These are phyloP conservation scores for Penicillium sp. DNA, from an alignment of 2,329 filamentous ascomycete species.

Conservation along the genomic window DNA sequence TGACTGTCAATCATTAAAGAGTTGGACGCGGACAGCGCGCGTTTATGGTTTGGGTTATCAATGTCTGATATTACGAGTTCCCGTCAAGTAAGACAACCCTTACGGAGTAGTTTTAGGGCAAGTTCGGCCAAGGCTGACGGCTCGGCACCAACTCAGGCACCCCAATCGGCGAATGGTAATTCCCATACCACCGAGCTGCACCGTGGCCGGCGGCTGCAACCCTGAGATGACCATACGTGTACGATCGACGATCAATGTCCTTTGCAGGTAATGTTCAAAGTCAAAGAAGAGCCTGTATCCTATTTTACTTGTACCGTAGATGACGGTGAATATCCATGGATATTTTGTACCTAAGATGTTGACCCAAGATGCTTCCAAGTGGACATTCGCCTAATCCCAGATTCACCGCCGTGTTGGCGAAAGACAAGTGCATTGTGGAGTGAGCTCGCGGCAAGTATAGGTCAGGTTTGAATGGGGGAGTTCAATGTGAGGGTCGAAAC, in stretches of 20 bases:
- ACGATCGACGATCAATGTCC: neutral
- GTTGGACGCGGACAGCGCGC: slow-evolving; percentile 5
- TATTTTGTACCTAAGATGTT: neutral
- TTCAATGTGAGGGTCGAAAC: slow-evolving; percentile 3
- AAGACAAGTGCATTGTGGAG: neutral
- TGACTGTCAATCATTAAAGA: neutral
- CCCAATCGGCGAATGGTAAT: slow-evolving; percentile 2
- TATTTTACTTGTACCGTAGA: too few species aligned
- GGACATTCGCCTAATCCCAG: neutral
- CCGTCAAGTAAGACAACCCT: slow-evolving; percentile 2
- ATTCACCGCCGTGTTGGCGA: slow-evolving; percentile 10
- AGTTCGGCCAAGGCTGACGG: slow-evolving; percentile 10
- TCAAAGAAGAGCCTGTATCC: neutral
- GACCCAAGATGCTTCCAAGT: neutral
- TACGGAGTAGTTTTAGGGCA: slow-evolving; percentile 4
- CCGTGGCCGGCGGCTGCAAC: neutral
- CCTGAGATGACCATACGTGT: slow-evolving; percentile 3
- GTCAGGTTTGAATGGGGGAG: neutral
- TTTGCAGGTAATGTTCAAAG: neutral
- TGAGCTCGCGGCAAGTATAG: slow-evolving; percentile 3
- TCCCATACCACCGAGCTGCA: neutral
- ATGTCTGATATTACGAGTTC: slow-evolving; percentile 2
- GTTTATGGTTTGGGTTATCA: slow-evolving; percentile 5
- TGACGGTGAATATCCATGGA: neutral
- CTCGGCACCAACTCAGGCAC: slow-evolving; percentile 9